Percentiles rank a stretch among this genome's conserved stretches.
These are phyloP conservation scores for Saccharomycopsis synnaedendra DNA, from an alignment of 805 yeast species.

Conservation along the genomic window DNA sequence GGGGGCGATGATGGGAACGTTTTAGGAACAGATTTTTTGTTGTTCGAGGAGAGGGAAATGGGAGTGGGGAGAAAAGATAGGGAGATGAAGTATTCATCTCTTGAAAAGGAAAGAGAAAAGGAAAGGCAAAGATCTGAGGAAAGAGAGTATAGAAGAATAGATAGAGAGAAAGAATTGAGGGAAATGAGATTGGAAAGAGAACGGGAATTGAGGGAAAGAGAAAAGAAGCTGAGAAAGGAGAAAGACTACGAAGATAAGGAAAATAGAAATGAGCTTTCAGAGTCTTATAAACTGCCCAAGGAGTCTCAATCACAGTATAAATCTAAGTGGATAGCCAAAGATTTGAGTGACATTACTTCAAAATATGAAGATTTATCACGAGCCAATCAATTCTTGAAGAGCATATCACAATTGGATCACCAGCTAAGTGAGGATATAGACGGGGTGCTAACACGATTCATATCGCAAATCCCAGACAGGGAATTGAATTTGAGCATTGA, in stretches of 20 bases:
- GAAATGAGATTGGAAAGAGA: too few relatives aligned
- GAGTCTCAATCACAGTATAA: slow-evolving; percentile 4
- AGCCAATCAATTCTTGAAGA: slow-evolving; percentile 13
- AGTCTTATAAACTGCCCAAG: background rate
- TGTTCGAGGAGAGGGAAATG: background rate
- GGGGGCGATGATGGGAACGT: background rate
- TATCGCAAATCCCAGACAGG: slow-evolving; percentile 56
- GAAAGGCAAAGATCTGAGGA: background rate
- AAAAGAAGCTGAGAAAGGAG: too few relatives aligned
- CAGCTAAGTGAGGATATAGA: slow-evolving; percentile 50
- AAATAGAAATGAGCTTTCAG: slow-evolving; percentile 6
- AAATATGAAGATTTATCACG: slow-evolving; percentile 9
- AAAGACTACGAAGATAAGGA: too few relatives aligned
- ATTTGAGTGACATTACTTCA: background rate
- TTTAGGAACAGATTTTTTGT: background rate
- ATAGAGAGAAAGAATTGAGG: background rate
- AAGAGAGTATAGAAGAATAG: background rate
- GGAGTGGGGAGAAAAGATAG: background rate
- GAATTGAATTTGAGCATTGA: slow-evolving; percentile 60
- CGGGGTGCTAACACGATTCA: slow-evolving; percentile 53
- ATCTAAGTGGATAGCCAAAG: slow-evolving; percentile 11
- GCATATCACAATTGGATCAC: slow-evolving; percentile 16
- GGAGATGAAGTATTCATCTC: background rate
- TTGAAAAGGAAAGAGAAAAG: background rate
- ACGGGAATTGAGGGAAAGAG: too few relatives aligned